Evolutionary conservation across 495 filamentous ascomycete genomes (phyloP).

Genomic region (Glarea lozoyensis): DNA sequence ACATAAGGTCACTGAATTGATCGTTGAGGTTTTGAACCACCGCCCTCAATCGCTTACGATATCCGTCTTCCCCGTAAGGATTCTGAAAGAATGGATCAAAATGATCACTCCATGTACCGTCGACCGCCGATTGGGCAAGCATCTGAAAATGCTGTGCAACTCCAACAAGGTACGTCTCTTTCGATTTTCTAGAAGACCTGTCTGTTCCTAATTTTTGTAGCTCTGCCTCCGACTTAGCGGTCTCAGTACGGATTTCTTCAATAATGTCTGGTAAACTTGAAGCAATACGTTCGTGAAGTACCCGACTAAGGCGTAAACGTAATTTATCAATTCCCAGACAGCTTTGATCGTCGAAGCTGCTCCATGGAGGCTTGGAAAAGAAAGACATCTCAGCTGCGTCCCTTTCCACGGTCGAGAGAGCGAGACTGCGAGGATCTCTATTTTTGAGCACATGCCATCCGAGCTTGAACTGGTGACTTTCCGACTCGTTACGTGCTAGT

Average conservation of each 20-base stretch:
- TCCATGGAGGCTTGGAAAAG: conserved; percentile 29
- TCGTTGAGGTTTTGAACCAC: conserved; percentile 48
- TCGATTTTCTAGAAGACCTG: conserved; percentile 38
- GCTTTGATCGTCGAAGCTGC: conserved; percentile 4
- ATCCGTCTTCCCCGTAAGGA: background rate
- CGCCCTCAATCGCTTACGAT: conserved; percentile 43
- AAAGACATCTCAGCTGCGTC: conserved; percentile 27
- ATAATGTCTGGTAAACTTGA: conserved; percentile 49
- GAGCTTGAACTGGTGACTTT: conserved; percentile 33
- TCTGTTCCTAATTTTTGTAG: conserved; percentile 24
- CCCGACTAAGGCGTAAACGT: conserved; percentile 40
- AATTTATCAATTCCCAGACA: conserved; percentile 45
- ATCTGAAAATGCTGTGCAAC: conserved; percentile 40
- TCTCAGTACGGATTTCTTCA: conserved; percentile 41
- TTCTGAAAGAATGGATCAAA: conserved; percentile 38
- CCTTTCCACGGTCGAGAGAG: conserved; percentile 28
- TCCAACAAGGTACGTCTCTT: conserved; percentile 33
- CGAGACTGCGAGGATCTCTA: too few relatives aligned
- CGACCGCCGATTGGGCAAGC: conserved; percentile 38
- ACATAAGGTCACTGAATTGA: too few relatives aligned
- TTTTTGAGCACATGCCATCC: conserved; percentile 46
- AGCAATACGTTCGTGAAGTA: conserved; percentile 48
- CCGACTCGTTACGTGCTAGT: conserved; percentile 36
- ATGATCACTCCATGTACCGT: conserved; percentile 43
- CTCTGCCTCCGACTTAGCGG: too few relatives aligned